Base-by-base conservation (phyloP, 345 rosid genomes). In the Punica granatum region DNA sequence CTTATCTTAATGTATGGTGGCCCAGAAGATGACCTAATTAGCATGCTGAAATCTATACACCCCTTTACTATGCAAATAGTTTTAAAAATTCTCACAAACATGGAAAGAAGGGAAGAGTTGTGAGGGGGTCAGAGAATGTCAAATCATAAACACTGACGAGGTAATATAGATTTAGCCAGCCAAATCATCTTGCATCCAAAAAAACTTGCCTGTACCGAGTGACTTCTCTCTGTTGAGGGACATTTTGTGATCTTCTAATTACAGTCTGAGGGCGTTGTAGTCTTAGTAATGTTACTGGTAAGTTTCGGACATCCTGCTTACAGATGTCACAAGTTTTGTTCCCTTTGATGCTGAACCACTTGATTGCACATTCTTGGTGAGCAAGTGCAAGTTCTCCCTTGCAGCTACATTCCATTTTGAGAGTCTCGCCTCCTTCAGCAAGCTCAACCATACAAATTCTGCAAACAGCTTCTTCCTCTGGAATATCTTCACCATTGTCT, bases 361-460 rank as follows among this genome's bases (percentile, higher is more conserved):
- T 85, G 63, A 85, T 72, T 15, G 82, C 84, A 70, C 89, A 85
- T 36, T 81, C 85, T 73, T 82, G 69, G 48, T 85, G 89, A n/a
- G 89, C 85, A n/a, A 85, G 84, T 5, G 89, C 89, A 58, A 82
- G 86, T 67, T 79, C 89, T 64, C 87, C 89, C 67, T 77, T 85
- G 76, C 89, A 85, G 78, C 87, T 82, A 70, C 89, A 85, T 56
- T 83, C 89, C 89, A 85, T 72, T 78, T 82, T 85, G 7, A 85
- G 72, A 37, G 79, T 77, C 56, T 83, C 85, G 19, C 85, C 85
- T 64, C 89, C 85, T 80, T 80, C 87, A 33, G 77, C 49, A 21
- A 85, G 82, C 73, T 85, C 87, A 35, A 83, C 78, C 74, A 79
- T 28, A 75, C 89, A 85, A 59, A 85, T 85, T 67, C 89, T 81